phyloP scores from a whole-genome alignment of 1,284 basidiomycete species.

The Gomphus bonarii region DNA sequence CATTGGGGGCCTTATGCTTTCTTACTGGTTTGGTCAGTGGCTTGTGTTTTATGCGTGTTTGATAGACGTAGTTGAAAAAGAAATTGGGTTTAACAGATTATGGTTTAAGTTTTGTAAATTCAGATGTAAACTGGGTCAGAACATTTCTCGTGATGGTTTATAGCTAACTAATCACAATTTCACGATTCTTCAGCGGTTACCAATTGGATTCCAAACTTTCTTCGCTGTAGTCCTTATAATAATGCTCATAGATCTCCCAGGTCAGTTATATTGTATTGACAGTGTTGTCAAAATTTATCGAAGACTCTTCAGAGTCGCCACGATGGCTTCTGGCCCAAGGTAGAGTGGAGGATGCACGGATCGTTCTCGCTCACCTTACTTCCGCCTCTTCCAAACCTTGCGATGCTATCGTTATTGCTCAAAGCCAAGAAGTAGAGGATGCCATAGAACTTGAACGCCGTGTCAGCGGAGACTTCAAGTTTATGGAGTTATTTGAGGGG shows the following conservation, averaged over 20 bases:
- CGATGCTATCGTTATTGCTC: constrained; percentile 7
- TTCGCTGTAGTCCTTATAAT: constrained; percentile 43
- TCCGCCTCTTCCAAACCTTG: constrained; percentile 1
- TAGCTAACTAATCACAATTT: not conserved
- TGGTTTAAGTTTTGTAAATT: constrained; percentile 9
- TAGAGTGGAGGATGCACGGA: constrained; percentile 48
- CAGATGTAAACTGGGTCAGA: constrained; percentile 5
- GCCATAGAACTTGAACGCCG: constrained; percentile 5
- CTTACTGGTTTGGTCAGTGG: constrained; percentile 9
- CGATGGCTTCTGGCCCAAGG: constrained; percentile 60
- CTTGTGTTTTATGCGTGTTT: not conserved
- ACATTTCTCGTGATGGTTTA: not conserved
- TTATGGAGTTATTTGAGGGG: constrained; percentile 43
- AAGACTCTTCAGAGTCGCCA: constrained; percentile 58
- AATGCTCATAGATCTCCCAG: constrained; percentile 44
- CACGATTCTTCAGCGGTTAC: constrained; percentile 29
- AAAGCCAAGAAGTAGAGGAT: constrained; percentile 11
- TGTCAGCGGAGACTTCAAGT: constrained; percentile 8
- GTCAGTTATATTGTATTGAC: constrained; percentile 16
- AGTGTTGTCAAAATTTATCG: not conserved
- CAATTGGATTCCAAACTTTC: constrained; percentile 55
- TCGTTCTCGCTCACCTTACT: constrained; percentile 32
- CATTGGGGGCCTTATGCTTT: constrained; percentile 5
- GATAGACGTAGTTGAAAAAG: not conserved
- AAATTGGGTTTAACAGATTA: constrained; percentile 5